A percentile compares a stretch with the other conserved stretches of the same genome.
Evolutionary conservation across 352 stramenopile genomes (phyloP).

Genomic region (Phytophthora melonis): DNA sequence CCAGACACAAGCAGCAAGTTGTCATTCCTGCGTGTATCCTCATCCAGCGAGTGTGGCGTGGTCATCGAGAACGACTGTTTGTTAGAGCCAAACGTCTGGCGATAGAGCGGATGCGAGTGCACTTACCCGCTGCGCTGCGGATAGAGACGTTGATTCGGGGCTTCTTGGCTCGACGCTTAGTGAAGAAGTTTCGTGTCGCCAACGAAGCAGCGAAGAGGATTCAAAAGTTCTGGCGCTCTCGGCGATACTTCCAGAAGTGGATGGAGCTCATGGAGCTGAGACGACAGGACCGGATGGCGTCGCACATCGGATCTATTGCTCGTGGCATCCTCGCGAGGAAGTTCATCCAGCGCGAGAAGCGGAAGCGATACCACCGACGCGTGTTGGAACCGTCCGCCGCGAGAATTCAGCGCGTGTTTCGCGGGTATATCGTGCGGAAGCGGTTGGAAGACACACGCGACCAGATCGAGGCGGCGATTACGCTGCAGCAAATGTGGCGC

Average conservation of each 20-base stretch:
- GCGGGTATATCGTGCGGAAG: slow-evolving; percentile 66
- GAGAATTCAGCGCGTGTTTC: slow-evolving; percentile 77
- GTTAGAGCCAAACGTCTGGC: slow-evolving; percentile 42
- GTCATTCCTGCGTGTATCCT: slow-evolving; percentile 50
- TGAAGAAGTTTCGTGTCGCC: slow-evolving; percentile 38
- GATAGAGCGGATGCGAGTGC: slow-evolving; percentile 41
- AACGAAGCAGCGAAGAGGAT: slow-evolving; percentile 50
- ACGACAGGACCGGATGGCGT: slow-evolving; percentile 63
- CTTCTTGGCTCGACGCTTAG: slow-evolving; percentile 58
- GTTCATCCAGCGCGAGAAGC: slow-evolving; percentile 60
- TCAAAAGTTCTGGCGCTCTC: slow-evolving; percentile 62
- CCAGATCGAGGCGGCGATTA: slow-evolving; percentile 71
- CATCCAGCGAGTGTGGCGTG: slow-evolving; percentile 73
- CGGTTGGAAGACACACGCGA: slow-evolving; percentile 64
- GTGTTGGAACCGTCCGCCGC: slow-evolving; percentile 60
- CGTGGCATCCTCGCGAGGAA: slow-evolving; percentile 68
- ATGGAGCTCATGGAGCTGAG: slow-evolving; percentile 58
- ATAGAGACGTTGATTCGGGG: slow-evolving; percentile 66
- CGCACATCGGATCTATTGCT: slow-evolving; percentile 67
- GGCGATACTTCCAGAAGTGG: slow-evolving; percentile 60
- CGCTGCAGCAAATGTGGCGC: slow-evolving; percentile 81
- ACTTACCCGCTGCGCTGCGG: slow-evolving; percentile 57
- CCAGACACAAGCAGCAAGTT: slow-evolving; percentile 52
- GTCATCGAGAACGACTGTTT: slow-evolving; percentile 44
- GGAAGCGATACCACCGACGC: slow-evolving; percentile 46